Base-by-base conservation (phyloP, 2,329 filamentous ascomycete species). In the Harringtonia aguacate region DNA sequence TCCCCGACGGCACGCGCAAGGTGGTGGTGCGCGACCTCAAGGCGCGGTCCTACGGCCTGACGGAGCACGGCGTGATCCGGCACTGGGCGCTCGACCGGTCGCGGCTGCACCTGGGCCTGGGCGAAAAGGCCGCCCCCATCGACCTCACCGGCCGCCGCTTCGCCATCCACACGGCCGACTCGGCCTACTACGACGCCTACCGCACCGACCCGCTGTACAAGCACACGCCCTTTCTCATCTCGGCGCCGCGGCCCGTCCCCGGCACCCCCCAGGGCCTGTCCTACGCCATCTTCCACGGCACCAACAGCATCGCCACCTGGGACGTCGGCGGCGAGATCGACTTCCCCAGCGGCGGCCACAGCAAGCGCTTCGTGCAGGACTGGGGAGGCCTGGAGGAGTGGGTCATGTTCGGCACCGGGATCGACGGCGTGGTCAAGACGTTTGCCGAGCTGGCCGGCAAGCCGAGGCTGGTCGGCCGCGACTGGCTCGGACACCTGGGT, bases 181-280 rank as follows among this genome's bases (percentile, higher is more conserved):
- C 29, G 3, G 28, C 30, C 39, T 33, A 22, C 20, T 41, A 41
- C 21, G 39, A 41, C 39, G 28, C 30, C 13, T 41, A 41, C 39
- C 39, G 39, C 30, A 41, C 39, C 2, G 39, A 41, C 20, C 39
- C 39, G 14, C 39, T 41, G 18, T 41, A 41, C 39, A 41, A 41
- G 29, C 28, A 41, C 30, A 41, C 30, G 13, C 39, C 39, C 3
- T 34, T 41, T 17, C 20, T 41, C 6, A 34, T 41, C 29, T 39
- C 38, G 12, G 29, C 38, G n/a, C 38, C 38, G 8, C 15, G 27
- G 17, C 22, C 28, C 4, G 4, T 17, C 2, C 17, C 38, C 8
- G 27, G 5, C 30, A 4, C 3, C 9, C 15, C 13, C 9, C 27
- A 21, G 12, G 24, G 24, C 24, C 15, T 33, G 18, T 22, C 29